Conservation (phyloP, 352 stramenopile genomes). For the Detonula confervacea region DNA sequence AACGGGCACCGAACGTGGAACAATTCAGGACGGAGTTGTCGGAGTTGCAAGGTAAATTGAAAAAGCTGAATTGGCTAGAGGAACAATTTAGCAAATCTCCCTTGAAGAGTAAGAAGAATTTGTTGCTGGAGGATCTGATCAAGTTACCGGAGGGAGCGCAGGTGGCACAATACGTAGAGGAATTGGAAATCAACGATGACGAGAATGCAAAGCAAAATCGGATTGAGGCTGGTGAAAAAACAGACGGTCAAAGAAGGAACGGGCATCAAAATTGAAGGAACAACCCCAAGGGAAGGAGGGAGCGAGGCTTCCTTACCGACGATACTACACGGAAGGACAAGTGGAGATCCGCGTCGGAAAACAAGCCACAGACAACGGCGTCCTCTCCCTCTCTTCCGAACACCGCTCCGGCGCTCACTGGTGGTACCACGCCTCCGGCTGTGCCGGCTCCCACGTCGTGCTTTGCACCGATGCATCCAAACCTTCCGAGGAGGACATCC, state of each 20-base stretch:
- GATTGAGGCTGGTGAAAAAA: conserved; percentile 66
- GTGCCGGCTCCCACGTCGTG: conserved; percentile 83
- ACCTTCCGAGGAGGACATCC: conserved; percentile 66
- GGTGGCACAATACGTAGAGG: conserved; percentile 53
- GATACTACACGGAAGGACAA: conserved; percentile 68
- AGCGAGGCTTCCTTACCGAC: conserved; percentile 73
- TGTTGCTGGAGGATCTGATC: conserved; percentile 58
- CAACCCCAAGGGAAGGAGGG: conserved; percentile 18
- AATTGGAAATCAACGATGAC: conserved; percentile 74
- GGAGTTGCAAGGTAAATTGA: conserved; percentile 62
- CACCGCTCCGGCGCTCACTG: conserved; percentile 79
- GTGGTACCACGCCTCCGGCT: conserved; percentile 85
- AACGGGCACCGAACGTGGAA: conserved; percentile 69
- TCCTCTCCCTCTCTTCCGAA: conserved; percentile 72
- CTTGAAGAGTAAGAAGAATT: conserved; percentile 65
- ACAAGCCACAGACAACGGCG: conserved; percentile 76
- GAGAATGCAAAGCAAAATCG: conserved; percentile 41
- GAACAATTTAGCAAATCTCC: conserved; percentile 49
- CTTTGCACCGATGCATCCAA: conserved; percentile 56
- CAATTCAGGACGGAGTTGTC: conserved; percentile 60
- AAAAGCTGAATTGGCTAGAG: conserved; percentile 75
- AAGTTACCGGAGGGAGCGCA: conserved; percentile 39
- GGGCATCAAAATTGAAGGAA: conserved; percentile 12
- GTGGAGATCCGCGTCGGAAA: conserved; percentile 66
- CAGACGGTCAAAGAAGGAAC: conserved; percentile 52